Evolutionary conservation across 2,329 filamentous ascomycete genomes (phyloP), one percentile per base, ranked within the genome.

Genomic region (Emericellopsis cladophorae): DNA sequence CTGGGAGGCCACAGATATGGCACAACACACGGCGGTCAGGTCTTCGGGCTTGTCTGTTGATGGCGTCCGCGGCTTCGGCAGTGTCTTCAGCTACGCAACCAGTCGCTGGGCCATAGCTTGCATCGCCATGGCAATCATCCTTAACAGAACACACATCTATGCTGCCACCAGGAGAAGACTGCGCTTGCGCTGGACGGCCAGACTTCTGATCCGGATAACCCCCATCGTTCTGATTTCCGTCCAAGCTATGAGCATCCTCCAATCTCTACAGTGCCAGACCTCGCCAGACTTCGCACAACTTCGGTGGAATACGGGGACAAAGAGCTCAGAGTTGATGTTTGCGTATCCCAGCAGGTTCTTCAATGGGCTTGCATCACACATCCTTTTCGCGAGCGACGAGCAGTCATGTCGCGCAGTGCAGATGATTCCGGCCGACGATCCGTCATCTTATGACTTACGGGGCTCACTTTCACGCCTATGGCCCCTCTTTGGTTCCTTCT

Each of bases 61-160:
- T 49, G 32, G 74, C 21, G 66, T 70, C 2, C 76, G 81, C 54
- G 87, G 84, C 35, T 69, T 95, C 35, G 84, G 86, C 36, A 88
- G 85, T 45, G 78, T 96, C 44, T 89, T 96, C 60, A 84, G 79
- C 51, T 98, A 96, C 60, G 71, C 88, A 35, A 93, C 85, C 1
- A 93, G 86, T 60, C 84, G 84, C 59, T 96, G 92, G 92, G 89
- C 90, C 1, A 66, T 96, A 43, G 80, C 81, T 40, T 95, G 88
- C 51, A 80, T 96, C 51, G 76, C 81, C 31, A 84, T 90, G 70
- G 87, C 87, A 18, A 76, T 96, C 44, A 65, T 95, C 43, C 68
- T 96, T 21, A 96, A 96, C 57, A 79, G 92, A 43, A 93, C 92
- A 7, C 81, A 89, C 44, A 92, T 96, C 50, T 96, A 95, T 60